Conservation (phyloP, 345 rosid species). For the Brassica cretica region DNA sequence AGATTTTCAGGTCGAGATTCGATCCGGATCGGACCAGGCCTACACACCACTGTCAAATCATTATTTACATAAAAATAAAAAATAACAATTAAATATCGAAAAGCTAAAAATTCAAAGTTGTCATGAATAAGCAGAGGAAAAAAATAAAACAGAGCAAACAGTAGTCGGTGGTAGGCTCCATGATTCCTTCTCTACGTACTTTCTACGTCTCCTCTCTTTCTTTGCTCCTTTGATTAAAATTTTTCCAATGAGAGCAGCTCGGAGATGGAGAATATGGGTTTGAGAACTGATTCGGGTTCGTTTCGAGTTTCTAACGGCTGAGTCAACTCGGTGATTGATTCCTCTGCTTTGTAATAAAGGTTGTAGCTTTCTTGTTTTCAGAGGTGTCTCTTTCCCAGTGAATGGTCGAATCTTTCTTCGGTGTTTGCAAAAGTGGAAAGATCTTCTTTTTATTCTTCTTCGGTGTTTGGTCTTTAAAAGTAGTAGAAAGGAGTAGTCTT, state of each 20-base stretch:
- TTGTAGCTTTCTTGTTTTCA: constrained; percentile 30
- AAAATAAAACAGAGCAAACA: neutral
- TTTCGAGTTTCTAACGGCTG: constrained; percentile 41
- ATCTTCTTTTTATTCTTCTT: neutral
- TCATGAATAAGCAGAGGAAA: constrained; percentile 32
- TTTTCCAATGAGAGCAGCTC: constrained; percentile 24
- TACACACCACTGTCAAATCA: constrained; percentile 39
- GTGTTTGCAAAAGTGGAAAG: constrained; percentile 44
- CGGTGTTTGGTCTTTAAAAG: constrained; percentile 49
- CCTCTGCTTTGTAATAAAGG: constrained; percentile 7
- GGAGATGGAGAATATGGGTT: constrained; percentile 39
- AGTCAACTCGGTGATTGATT: constrained; percentile 34
- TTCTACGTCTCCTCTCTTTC: constrained; percentile 26
- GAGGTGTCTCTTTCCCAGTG: constrained; percentile 5
- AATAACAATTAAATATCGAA: neutral
- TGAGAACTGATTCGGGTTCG: constrained; percentile 26
- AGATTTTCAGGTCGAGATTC: no score
- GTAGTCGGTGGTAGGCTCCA: constrained; percentile 34
- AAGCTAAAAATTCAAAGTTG: constrained; percentile 32
- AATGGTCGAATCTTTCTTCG: constrained; percentile 50
- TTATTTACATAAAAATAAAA: neutral
- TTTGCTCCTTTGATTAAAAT: constrained; percentile 13
- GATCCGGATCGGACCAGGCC: no score
- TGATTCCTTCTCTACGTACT: constrained; percentile 34
- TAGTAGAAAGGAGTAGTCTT: constrained; percentile 37